Evolutionary conservation across 192 early-diverging fungal genomes (phyloP).

Genomic region (Entomortierella beljakovae): DNA sequence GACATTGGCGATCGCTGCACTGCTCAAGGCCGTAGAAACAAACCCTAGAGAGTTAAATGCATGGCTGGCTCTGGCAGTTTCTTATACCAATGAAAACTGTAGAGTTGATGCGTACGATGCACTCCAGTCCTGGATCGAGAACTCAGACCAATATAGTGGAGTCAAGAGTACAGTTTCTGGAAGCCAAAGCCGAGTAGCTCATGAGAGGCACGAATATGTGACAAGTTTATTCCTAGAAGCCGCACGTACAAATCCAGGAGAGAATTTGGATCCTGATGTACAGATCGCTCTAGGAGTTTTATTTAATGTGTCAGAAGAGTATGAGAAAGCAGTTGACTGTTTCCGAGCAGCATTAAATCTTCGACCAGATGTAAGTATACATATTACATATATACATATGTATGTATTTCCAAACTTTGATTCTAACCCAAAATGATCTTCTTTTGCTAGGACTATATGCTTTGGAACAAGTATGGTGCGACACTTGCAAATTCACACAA

Average conservation of each 20-base stretch:
- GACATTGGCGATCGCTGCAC: conserved; percentile 87
- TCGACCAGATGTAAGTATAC: conserved; percentile 78
- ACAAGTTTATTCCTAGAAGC: conserved; percentile 84
- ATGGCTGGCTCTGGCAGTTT: conserved; percentile 90
- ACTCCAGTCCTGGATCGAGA: conserved; percentile 87
- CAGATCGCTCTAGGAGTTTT: conserved; percentile 95
- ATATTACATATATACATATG: no score
- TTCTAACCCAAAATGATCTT: neutral
- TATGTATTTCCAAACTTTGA: no score
- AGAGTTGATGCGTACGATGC: conserved; percentile 89
- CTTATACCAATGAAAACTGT: conserved; percentile 93
- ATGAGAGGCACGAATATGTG: conserved; percentile 76
- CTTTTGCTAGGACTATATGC: conserved; percentile 78
- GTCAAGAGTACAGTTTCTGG: conserved; percentile 21
- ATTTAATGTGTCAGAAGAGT: conserved; percentile 94
- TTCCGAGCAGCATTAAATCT: conserved; percentile 91
- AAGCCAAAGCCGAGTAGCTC: conserved; percentile 53
- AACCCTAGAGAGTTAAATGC: conserved; percentile 83
- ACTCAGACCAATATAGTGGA: conserved; percentile 74
- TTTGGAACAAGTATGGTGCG: conserved; percentile 98
- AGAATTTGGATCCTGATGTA: conserved; percentile 88
- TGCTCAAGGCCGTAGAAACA: conserved; percentile 80
- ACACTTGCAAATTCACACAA: conserved; percentile 93
- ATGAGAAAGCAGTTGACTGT: conserved; percentile 97
- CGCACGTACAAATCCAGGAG: conserved; percentile 69